Conservation (phyloP, 2,329 filamentous ascomycete genomes). For the Macrophomina pseudophaseolina region DNA sequence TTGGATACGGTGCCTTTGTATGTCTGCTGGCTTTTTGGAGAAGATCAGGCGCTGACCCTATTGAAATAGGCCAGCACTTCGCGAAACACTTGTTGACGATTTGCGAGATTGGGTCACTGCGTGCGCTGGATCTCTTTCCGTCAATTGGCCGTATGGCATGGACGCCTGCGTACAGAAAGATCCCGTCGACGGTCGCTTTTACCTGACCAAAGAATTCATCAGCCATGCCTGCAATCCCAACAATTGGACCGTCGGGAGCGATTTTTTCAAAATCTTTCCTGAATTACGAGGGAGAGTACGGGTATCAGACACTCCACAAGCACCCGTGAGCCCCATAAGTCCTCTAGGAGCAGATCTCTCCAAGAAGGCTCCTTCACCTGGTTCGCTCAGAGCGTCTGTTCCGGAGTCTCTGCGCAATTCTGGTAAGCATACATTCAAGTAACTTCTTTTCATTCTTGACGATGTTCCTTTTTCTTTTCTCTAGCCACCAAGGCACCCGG, state of each 20-base stretch:
- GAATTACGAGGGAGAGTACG: slow-evolving; percentile 4
- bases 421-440: slow-evolving; percentile 15
- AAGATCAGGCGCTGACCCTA: background rate
- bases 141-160: slow-evolving; percentile 22
- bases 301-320: background rate
- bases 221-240: background rate
- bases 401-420: slow-evolving; percentile 15
- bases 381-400: slow-evolving; percentile 18
- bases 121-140: slow-evolving; percentile 17
- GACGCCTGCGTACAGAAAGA: slow-evolving; percentile 10
- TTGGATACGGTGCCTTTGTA: slow-evolving; percentile 23
- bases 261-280: slow-evolving; percentile 10
- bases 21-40: background rate
- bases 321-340: background rate
- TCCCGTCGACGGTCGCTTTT: slow-evolving; percentile 11
- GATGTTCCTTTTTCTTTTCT: background rate
- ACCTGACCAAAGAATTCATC: slow-evolving; percentile 13
- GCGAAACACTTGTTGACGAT: slow-evolving; percentile 21
- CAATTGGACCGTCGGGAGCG: slow-evolving; percentile 16
- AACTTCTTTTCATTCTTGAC: background rate
- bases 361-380: slow-evolving; percentile 13
- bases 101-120: slow-evolving; percentile 22
- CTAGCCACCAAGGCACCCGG: background rate
- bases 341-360: slow-evolving; percentile 1
- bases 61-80: slow-evolving; percentile 11